phyloP scores from a whole-genome alignment of 169 alveolate species.

The Amoebophrya sp. region DNA sequence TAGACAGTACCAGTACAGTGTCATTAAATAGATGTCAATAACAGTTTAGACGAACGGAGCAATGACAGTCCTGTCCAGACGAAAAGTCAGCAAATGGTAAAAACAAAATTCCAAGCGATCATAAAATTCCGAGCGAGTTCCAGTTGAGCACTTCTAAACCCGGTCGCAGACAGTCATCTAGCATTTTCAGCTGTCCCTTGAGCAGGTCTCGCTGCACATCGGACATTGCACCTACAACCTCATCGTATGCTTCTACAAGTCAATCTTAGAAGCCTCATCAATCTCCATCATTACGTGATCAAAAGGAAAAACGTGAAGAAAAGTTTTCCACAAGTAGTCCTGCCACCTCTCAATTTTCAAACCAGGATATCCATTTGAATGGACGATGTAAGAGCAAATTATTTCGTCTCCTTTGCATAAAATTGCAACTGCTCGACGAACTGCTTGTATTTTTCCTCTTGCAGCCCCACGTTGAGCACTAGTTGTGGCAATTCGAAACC shows the following conservation, averaged over 20 bases:
- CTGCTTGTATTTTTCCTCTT: conserved; percentile 74
- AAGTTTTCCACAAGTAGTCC: no score
- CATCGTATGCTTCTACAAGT: conserved; percentile 72
- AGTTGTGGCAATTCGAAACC: conserved; percentile 74
- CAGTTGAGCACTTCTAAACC: conserved; percentile 79
- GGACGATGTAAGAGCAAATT: no score
- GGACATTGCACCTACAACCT: conserved; percentile 68
- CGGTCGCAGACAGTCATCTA: conserved; percentile 57
- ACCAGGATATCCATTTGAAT: no score
- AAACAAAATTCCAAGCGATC: conserved; percentile 33
- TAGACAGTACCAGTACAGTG: no score
- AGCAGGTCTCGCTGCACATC: conserved; percentile 71
- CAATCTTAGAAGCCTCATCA: no score
- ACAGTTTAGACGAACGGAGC: no score
- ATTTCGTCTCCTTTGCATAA: no score
- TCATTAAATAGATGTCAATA: not conserved
- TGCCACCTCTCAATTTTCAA: no score
- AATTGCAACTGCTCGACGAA: conserved; percentile 71
- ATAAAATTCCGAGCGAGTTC: conserved; percentile 80
- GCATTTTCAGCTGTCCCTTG: not conserved
- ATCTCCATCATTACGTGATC: no score
- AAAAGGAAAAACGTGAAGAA: no score
- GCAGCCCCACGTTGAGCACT: conserved; percentile 79
- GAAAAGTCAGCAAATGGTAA: not conserved
- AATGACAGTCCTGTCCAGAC: not conserved